These are phyloP conservation scores for Desmodesmus armatus DNA, from an alignment of 139 green algal species.

Conservation along the genomic window DNA sequence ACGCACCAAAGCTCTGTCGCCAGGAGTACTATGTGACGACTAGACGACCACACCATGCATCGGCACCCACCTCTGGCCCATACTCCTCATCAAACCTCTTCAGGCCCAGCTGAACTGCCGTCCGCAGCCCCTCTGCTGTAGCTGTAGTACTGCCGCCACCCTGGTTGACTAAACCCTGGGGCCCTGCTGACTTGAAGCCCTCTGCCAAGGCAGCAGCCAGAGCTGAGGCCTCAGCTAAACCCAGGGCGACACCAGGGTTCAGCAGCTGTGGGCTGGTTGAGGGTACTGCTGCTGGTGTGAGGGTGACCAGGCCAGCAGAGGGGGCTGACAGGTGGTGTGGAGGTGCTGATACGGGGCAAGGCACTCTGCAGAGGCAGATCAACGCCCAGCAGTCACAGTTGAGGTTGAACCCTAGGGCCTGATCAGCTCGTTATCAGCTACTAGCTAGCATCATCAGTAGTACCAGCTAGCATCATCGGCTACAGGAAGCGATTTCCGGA, in stretches of 20 bases:
- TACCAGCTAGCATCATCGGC: too few relatives aligned
- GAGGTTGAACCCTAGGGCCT: too few relatives aligned
- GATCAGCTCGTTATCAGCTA: too few relatives aligned
- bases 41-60: neutral
- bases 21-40: neutral
- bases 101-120: neutral
- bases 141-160: neutral
- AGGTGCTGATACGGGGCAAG: neutral
- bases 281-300: neutral
- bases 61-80: neutral
- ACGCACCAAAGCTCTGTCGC: too few relatives aligned
- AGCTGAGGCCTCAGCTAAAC: conserved; percentile 15
- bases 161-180: neutral
- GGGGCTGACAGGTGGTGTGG: neutral
- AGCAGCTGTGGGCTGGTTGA: conserved; percentile 26
- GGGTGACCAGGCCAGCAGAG: neutral
- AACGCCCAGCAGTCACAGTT: too few relatives aligned
- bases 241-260: neutral
- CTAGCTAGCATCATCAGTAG: too few relatives aligned
- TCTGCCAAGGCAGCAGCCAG: neutral
- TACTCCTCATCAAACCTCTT: neutral
- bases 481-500: too few relatives aligned
- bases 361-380: too few relatives aligned
- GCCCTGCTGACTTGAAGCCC: neutral
- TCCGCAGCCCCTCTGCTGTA: neutral